phyloP scores from a whole-genome alignment of 1,284 basidiomycete species.

The Trichosporon sp. region DNA sequence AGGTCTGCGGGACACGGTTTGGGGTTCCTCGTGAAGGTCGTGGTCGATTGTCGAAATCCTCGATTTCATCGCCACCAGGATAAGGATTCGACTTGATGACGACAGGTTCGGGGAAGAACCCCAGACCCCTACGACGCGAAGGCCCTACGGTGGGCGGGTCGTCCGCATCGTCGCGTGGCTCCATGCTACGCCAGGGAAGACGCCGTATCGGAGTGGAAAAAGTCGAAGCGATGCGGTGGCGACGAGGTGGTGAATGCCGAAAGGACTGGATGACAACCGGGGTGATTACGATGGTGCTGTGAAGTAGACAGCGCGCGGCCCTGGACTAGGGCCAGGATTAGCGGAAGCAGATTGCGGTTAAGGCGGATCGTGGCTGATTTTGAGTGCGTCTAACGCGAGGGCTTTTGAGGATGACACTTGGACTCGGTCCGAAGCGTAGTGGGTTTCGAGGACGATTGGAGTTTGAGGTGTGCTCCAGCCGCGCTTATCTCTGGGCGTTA shows the following conservation, averaged over 20 bases:
- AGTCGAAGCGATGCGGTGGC: background rate
- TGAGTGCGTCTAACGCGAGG: background rate
- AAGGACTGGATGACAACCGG: background rate
- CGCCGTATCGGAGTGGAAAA: background rate
- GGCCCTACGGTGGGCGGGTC: constrained; percentile 10
- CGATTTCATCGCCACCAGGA: constrained; percentile 14
- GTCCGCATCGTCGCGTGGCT: constrained; percentile 11
- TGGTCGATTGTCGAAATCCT: constrained; percentile 15
- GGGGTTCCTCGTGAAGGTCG: background rate
- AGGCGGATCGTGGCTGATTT: constrained; percentile 4
- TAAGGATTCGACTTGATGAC: constrained; percentile 39
- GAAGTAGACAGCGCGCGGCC: background rate
- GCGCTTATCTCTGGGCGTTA: constrained; percentile 13
- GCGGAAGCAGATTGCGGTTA: constrained; percentile 1
- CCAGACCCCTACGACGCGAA: constrained; percentile 27
- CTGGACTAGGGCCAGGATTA: background rate
- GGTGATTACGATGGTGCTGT: background rate
- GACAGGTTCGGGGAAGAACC: constrained; percentile 40
- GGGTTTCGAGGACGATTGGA: constrained; percentile 5
- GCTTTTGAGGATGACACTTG: background rate
- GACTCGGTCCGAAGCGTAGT: constrained; percentile 1
- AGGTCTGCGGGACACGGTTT: background rate
- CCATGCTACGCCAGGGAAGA: background rate
- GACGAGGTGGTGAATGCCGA: background rate
- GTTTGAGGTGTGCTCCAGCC: constrained; percentile 2